Percentiles rank a stretch among this genome's conserved stretches.
phyloP scores from a whole-genome alignment of 2,329 filamentous ascomycete genomes.

The Aaosphaeria pasadenensis region DNA sequence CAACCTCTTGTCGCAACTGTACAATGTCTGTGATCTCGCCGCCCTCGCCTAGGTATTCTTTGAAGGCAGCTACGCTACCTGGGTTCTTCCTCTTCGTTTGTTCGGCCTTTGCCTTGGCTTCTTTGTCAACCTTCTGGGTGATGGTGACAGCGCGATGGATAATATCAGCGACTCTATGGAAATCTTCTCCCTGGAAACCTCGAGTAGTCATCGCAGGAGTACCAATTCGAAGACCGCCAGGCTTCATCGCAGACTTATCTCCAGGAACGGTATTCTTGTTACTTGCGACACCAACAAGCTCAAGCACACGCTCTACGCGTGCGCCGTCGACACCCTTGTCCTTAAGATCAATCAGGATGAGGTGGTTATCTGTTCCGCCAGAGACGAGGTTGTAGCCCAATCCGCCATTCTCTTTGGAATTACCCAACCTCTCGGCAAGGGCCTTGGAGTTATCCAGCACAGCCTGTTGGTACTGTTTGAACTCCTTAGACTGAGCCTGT shows the following conservation, averaged over 20 bases:
- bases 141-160: slow-evolving; percentile 42
- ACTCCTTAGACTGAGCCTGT: slow-evolving; percentile 86
- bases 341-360: slow-evolving; percentile 93
- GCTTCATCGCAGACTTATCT: slow-evolving; percentile 94
- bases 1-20: slow-evolving; percentile 39
- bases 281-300: slow-evolving; percentile 98
- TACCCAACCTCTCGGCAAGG: slow-evolving; percentile 67
- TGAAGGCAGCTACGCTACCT: slow-evolving; percentile 38
- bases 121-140: slow-evolving; percentile 40
- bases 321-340: slow-evolving; percentile 85
- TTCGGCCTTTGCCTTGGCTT: slow-evolving; percentile 37
- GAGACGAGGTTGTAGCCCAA: slow-evolving; percentile 93
- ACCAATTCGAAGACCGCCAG: slow-evolving; percentile 91
- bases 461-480: slow-evolving; percentile 89
- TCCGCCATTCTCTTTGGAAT: slow-evolving; percentile 66
- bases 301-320: slow-evolving; percentile 90
- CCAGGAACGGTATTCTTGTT: slow-evolving; percentile 99
- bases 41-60: slow-evolving; percentile 40
- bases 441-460: slow-evolving; percentile 93
- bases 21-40: slow-evolving; percentile 41
- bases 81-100: slow-evolving; percentile 37
- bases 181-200: slow-evolving; percentile 89
- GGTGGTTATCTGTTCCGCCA: slow-evolving; percentile 95
- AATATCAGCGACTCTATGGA: slow-evolving; percentile 61
- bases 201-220: slow-evolving; percentile 96